Percentiles rank a stretch among this genome's conserved stretches.
Conservation (phyloP, 441 rosid genomes). For the Capsella rubella region DNA sequence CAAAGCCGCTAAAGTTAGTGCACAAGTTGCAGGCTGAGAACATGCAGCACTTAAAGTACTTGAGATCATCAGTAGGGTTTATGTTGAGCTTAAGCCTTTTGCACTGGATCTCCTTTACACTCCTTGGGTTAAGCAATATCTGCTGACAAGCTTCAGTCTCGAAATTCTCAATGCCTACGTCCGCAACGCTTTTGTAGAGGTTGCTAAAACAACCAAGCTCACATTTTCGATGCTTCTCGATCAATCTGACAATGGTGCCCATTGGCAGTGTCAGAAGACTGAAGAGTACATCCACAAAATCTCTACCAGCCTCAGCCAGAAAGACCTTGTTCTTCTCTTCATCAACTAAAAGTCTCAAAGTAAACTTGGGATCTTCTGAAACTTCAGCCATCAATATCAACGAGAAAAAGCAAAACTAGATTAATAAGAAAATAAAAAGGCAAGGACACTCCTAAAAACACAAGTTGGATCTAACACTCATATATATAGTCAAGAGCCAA, state of each 20-base stretch:
- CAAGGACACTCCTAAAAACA: background rate
- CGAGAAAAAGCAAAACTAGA: background rate
- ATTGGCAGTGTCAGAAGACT: slow-evolving; percentile 31
- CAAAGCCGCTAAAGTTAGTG: background rate
- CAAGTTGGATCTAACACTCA: background rate
- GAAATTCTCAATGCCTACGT: background rate
- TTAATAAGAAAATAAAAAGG: too few relatives aligned
- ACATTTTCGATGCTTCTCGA: slow-evolving; percentile 1
- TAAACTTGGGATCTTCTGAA: background rate
- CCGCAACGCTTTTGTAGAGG: background rate
- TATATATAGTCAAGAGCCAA: too few relatives aligned
- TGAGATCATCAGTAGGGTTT: slow-evolving; percentile 5
- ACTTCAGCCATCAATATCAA: too few relatives aligned
- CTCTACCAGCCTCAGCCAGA: slow-evolving; percentile 17
- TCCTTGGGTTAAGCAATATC: background rate
- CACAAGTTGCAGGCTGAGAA: background rate
- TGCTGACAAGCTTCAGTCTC: background rate
- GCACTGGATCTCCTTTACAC: background rate
- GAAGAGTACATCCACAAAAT: slow-evolving; percentile 28
- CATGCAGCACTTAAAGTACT: background rate
- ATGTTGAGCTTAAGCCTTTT: background rate
- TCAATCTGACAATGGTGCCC: slow-evolving; percentile 32
- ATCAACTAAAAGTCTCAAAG: slow-evolving; percentile 28
- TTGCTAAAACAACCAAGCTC: background rate
- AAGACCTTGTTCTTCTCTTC: slow-evolving; percentile 32